phyloP scores from a whole-genome alignment of 495 filamentous ascomycete genomes.

The Pseudomonodictys pantanalensis region DNA sequence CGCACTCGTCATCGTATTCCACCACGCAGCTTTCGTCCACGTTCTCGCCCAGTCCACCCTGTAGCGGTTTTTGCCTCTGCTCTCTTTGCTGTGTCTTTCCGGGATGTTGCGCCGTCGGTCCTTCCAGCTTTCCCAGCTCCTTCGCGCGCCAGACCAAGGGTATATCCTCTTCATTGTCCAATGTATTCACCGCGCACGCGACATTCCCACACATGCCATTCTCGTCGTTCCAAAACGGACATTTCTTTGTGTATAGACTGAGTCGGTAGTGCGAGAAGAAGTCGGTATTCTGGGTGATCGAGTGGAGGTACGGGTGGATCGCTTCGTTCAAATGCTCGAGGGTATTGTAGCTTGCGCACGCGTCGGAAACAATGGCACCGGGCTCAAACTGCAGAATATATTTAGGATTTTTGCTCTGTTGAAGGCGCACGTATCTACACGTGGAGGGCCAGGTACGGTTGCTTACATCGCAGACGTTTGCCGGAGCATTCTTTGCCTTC shows the following conservation, averaged over 20 bases:
- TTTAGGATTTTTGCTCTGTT: slow-evolving; percentile 19
- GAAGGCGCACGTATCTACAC: slow-evolving; percentile 1
- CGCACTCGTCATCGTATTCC: slow-evolving; percentile 96
- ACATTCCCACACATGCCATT: slow-evolving; percentile 96
- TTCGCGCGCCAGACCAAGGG: slow-evolving; percentile 86
- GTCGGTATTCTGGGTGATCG: slow-evolving; percentile 81
- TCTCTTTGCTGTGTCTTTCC: slow-evolving; percentile 67
- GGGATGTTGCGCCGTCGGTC: slow-evolving; percentile 86
- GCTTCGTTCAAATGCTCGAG: slow-evolving; percentile 79
- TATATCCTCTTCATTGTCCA: slow-evolving; percentile 93
- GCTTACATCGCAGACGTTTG: slow-evolving; percentile 68
- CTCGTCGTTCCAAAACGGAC: slow-evolving; percentile 93
- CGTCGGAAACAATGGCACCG: slow-evolving; percentile 70
- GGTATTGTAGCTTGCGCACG: slow-evolving; percentile 86
- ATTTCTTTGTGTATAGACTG: slow-evolving; percentile 92
- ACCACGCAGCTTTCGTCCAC: slow-evolving; percentile 95
- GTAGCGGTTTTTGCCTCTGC: slow-evolving; percentile 65
- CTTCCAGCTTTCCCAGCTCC: slow-evolving; percentile 89
- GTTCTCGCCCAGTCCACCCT: slow-evolving; percentile 76
- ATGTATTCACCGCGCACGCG: slow-evolving; percentile 92
- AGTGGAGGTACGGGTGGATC: slow-evolving; percentile 74
- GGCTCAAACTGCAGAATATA: slow-evolving; percentile 56
- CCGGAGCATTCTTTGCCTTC: slow-evolving; percentile 41
- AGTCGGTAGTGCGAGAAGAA: slow-evolving; percentile 97
- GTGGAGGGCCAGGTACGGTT: slow-evolving; percentile 10